Base-by-base conservation (phyloP, 2,329 filamentous ascomycete genomes). In the Hyphodiscus sp. region DNA sequence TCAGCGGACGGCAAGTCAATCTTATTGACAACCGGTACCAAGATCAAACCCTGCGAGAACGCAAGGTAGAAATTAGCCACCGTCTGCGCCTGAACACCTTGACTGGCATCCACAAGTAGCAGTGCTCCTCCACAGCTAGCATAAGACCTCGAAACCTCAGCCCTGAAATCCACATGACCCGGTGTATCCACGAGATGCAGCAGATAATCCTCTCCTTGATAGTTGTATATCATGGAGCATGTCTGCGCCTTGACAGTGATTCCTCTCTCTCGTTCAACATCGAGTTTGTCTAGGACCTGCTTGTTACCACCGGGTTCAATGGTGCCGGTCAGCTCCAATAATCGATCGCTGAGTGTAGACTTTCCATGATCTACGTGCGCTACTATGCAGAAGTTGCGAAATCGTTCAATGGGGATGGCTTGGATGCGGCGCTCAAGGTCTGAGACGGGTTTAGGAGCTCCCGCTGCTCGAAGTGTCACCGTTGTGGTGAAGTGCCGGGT, bases 191-290 rank as follows among this genome's bases (percentile, higher is more conserved):
- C 91, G 26, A 99, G 79, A 71, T 99, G 94, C 29, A 99, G 77
- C 53, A 99, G 79, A 69, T 97, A 97, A 70, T 99, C 94, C 30
- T 87, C 75, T 16, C 88, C 91, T 18, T 86, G 76, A 73, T 96
- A 77, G 26, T 87, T 90, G 75, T 96, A 96, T 50, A 99, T 81
- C 94, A 99, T 99, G 52, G 87, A 94, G 72, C 94, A 97, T 53
- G 94, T 97, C 75, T 99, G 94, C 52, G 94, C 94, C 76, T 99
- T 99, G 69, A 99, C 94, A 0, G 94, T 99, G 69, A 99, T 99
- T 57, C 94, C 94, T 41, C 94, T 83, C 72, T 97, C 91, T 49
- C 94, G 80, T 74, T 99, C 94, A 52, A 99, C 94, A 69, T 99
- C 94, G 38, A 99, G 81, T 70, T 96, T 96, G 73, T 99, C 94